Evolutionary conservation across 2,329 filamentous ascomycete genomes (phyloP).

Genomic region (Scedosporium minutisporum): DNA sequence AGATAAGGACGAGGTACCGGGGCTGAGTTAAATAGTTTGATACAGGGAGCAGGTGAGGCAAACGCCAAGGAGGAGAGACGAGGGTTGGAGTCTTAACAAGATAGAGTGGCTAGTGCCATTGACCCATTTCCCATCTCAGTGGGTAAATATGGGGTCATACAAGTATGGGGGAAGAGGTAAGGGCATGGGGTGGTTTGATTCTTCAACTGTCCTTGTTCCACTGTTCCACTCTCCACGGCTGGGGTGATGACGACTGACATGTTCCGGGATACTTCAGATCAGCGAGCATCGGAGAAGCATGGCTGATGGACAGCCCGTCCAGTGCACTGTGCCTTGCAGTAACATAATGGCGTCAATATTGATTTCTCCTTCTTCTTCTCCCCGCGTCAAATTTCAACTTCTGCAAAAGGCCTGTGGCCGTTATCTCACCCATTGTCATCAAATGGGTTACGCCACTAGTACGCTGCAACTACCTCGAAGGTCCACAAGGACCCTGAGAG

Average conservation of each 20-base stretch:
- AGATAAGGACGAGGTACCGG: constrained; percentile 1
- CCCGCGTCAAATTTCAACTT: neutral
- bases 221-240: neutral
- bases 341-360: too few relatives aligned
- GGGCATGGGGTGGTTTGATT: neutral
- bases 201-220: too few relatives aligned
- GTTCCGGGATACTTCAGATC: neutral
- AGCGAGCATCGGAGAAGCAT: neutral
- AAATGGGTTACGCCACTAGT: neutral
- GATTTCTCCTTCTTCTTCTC: neutral
- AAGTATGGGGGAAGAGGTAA: neutral
- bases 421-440: too few relatives aligned
- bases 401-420: too few relatives aligned
- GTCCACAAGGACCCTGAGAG: neutral
- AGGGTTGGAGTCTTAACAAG: neutral
- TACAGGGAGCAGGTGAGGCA: neutral
- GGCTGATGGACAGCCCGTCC: neutral
- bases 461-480: too few relatives aligned
- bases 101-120: neutral
- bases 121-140: neutral
- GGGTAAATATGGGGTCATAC: neutral
- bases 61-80: neutral
- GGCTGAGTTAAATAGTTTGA: neutral
- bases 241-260: neutral
- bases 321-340: too few relatives aligned